A percentile compares a stretch with the other conserved stretches of the same genome.
These are phyloP conservation scores for Eucommia ulmoides DNA, from an alignment of 257 asterid species.

Conservation along the genomic window DNA sequence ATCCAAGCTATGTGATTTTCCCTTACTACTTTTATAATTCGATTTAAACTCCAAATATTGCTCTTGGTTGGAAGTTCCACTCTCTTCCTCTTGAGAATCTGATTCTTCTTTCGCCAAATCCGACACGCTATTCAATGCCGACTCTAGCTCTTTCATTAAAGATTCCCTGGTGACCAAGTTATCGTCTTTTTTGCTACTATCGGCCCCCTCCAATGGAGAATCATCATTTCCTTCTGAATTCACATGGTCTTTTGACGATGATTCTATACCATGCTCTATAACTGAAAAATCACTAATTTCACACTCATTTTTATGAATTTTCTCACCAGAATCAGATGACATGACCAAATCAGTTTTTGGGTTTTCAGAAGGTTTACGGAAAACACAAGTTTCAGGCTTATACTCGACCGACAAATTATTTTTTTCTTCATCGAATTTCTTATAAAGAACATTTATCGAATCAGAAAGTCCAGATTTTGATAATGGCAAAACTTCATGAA, in stretches of 20 bases:
- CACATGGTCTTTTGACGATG: constrained; percentile 14
- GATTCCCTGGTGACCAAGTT: constrained; percentile 28
- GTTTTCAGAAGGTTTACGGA: constrained; percentile 17
- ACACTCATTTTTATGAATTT: constrained; percentile 22
- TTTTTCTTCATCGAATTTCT: constrained; percentile 53
- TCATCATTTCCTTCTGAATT: constrained; percentile 11
- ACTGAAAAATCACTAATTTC: constrained; percentile 30
- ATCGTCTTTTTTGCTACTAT: constrained; percentile 14
- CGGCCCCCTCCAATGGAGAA: constrained; percentile 6
- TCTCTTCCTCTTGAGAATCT: constrained; percentile 42
- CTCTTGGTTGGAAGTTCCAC: constrained; percentile 23
- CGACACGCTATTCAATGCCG: constrained; percentile 36
- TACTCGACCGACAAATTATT: constrained; percentile 14
- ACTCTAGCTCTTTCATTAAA: constrained; percentile 55
- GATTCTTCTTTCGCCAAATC: constrained; percentile 37
- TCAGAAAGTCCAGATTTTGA: constrained; percentile 45
- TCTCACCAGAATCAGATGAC: constrained; percentile 22
- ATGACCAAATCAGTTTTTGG: constrained; percentile 17
- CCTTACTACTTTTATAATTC: constrained; percentile 23
- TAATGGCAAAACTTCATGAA: constrained; percentile 64
- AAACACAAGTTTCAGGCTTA: constrained; percentile 25
- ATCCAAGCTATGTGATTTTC: constrained; percentile 42
- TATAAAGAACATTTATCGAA: constrained; percentile 49
- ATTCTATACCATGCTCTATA: constrained; percentile 24
- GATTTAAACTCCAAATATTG: constrained; percentile 25